Percentiles rank a stretch among this genome's conserved stretches.
Conservation (phyloP, 257 asterid genomes). For the Echium plantagineum region DNA sequence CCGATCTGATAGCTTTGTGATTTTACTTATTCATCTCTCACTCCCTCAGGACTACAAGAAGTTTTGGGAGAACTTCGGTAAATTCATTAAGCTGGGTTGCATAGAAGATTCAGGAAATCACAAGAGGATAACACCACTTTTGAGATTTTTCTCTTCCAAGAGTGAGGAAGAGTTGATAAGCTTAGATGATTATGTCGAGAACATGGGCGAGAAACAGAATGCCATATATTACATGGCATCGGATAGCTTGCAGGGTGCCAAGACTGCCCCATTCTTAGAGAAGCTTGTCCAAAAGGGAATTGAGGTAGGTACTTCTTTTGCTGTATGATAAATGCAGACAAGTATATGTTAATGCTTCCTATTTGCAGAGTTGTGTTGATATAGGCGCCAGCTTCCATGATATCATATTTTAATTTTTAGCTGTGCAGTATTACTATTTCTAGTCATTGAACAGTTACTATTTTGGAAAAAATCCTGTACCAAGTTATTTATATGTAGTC, state of each 20-base stretch:
- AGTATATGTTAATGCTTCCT: too few relatives aligned
- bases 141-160: constrained; percentile 82
- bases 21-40: constrained; percentile 17
- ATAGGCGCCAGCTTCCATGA: too few relatives aligned
- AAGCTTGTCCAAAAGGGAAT: constrained; percentile 80
- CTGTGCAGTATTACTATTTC: too few relatives aligned
- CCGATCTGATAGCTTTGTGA: not conserved
- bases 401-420: too few relatives aligned
- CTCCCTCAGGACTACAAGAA: constrained; percentile 77
- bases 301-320: constrained; percentile 38
- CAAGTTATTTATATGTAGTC: too few relatives aligned
- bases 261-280: constrained; percentile 92
- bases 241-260: constrained; percentile 94
- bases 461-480: too few relatives aligned
- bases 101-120: constrained; percentile 32
- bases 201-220: constrained; percentile 87
- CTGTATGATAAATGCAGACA: not conserved
- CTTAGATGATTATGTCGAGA: constrained; percentile 84
- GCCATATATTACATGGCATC: constrained; percentile 92
- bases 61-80: constrained; percentile 97
- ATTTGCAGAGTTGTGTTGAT: too few relatives aligned
- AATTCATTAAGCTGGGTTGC: constrained; percentile 79
- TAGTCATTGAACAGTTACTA: too few relatives aligned
- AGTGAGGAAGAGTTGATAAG: constrained; percentile 76
- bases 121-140: constrained; percentile 70